phyloP scores from a whole-genome alignment of 1,284 basidiomycete species.

The Ustilago hordei region DNA sequence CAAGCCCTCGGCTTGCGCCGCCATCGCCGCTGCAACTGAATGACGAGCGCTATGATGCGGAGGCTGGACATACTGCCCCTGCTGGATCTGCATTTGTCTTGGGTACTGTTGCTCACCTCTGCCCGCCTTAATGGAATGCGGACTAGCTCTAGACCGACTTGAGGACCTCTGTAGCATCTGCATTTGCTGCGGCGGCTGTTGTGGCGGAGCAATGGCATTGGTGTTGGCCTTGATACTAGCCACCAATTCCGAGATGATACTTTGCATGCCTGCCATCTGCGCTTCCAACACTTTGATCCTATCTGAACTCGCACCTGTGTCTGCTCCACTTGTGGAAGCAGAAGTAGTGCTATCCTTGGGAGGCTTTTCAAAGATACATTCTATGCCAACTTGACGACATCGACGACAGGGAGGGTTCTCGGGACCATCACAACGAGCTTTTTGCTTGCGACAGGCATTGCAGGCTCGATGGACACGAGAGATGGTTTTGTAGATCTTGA shows the following conservation, averaged over 20 bases:
- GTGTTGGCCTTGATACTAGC: conserved; percentile 47
- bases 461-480: conserved; percentile 51
- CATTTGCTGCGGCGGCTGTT: conserved; percentile 8
- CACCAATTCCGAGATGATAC: conserved; percentile 50
- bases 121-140: conserved; percentile 12
- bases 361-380: conserved; percentile 91
- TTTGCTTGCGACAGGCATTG: conserved; percentile 57
- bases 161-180: neutral
- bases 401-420: conserved; percentile 84
- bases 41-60: conserved; percentile 30
- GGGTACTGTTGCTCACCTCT: conserved; percentile 20
- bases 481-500: conserved; percentile 51
- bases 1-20: neutral
- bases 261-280: conserved; percentile 47
- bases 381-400: conserved; percentile 83
- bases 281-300: conserved; percentile 36
- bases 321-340: conserved; percentile 56
- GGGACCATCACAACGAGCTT: conserved; percentile 49
- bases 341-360: conserved; percentile 77
- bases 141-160: conserved; percentile 14
- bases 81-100: conserved; percentile 23
- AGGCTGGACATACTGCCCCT: conserved; percentile 20
- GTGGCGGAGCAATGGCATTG: conserved; percentile 25
- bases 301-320: conserved; percentile 72
- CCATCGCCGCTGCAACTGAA: conserved; percentile 3